Evolutionary conservation across 2,329 filamentous ascomycete genomes (phyloP).

Genomic region (Colletotrichum sp.): DNA sequence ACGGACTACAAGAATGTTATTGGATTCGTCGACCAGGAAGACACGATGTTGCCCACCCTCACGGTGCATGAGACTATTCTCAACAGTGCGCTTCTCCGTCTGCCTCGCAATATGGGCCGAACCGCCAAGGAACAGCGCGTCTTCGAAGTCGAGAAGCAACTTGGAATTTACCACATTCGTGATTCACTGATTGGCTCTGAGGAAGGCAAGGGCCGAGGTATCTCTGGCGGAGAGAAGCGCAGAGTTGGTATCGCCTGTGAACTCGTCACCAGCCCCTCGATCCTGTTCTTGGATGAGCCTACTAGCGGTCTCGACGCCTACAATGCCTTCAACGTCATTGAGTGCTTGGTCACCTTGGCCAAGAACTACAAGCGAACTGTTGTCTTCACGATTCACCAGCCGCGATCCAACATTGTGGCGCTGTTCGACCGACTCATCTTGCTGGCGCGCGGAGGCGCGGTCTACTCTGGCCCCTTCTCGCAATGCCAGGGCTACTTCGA

Average conservation of each 20-base stretch:
- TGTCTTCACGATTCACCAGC: slow-evolving; percentile 98
- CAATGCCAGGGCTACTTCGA: slow-evolving; percentile 94
- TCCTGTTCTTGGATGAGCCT: slow-evolving; percentile 95
- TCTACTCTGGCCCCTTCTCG: slow-evolving; percentile 90
- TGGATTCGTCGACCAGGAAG: slow-evolving; percentile 97
- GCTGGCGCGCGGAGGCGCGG: slow-evolving; percentile 84
- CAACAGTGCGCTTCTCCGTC: slow-evolving; percentile 86
- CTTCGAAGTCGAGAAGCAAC: slow-evolving; percentile 91
- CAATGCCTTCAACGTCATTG: slow-evolving; percentile 98
- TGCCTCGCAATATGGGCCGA: slow-evolving; percentile 91
- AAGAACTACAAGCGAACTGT: slow-evolving; percentile 98
- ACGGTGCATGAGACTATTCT: slow-evolving; percentile 98
- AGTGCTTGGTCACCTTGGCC: slow-evolving; percentile 91
- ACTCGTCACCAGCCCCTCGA: slow-evolving; percentile 94
- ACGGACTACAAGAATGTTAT: slow-evolving; percentile 88
- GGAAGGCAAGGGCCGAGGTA: slow-evolving; percentile 91
- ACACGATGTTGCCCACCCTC: slow-evolving; percentile 93
- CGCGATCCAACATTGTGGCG: slow-evolving; percentile 96
- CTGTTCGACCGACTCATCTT: slow-evolving; percentile 95
- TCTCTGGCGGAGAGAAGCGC: slow-evolving; percentile 95
- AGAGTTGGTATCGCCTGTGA: slow-evolving; percentile 97
- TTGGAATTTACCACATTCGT: slow-evolving; percentile 92
- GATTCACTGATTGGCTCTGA: slow-evolving; percentile 96
- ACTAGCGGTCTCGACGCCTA: slow-evolving; percentile 95
- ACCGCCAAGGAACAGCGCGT: slow-evolving; percentile 90